Evolutionary conservation across 2,329 filamentous ascomycete genomes (phyloP), one percentile per base, ranked within the genome.

Genomic region (Verticillium nubilum): DNA sequence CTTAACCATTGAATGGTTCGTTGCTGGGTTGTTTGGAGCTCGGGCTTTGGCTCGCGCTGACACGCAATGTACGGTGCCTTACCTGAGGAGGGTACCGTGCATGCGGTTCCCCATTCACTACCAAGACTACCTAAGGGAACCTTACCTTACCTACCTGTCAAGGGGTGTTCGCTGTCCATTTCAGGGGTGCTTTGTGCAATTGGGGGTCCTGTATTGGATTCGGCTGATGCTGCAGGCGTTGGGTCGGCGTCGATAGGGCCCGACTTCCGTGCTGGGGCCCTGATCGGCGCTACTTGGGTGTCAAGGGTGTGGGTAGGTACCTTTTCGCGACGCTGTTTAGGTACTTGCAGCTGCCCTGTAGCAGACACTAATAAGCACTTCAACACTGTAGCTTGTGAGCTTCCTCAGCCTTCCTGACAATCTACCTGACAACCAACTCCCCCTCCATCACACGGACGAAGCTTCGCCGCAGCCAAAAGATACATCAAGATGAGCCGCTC

Each of bases 401-500:
- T n/a, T n/a, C n/a, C n/a, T n/a, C n/a, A n/a, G n/a, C n/a, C n/a
- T n/a, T n/a, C n/a, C n/a, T n/a, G n/a, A 31, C 28, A 31, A 31
- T 5, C 28, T 12, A 5, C 5, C 28, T 12, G 12, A 5, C 28
- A 31, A 12, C 28, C 5, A 5, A 31, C 28, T 5, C 28, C 5
- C 28, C 37, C 53, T 33, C n/a, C 53, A 54, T 54, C 53, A 7
- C 28, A 31, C 28, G 12, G 5, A 31, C 28, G 29, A n/a, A n/a
- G n/a, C n/a, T n/a, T n/a, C n/a, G n/a, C n/a, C n/a, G n/a, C n/a
- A n/a, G n/a, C n/a, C n/a, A n/a, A 31, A 3, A 4, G 2, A 31
- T 17, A 31, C 23, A 25, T 28, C 64, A 70, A 33, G 31, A 95
- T 95, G 90, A 91, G 89, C 68, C 84, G 86, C 61, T 84, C 89